Evolutionary conservation across 805 yeast species (phyloP), one percentile per base, ranked within the genome.

Genomic region (Barnettozyma sucrosica): DNA sequence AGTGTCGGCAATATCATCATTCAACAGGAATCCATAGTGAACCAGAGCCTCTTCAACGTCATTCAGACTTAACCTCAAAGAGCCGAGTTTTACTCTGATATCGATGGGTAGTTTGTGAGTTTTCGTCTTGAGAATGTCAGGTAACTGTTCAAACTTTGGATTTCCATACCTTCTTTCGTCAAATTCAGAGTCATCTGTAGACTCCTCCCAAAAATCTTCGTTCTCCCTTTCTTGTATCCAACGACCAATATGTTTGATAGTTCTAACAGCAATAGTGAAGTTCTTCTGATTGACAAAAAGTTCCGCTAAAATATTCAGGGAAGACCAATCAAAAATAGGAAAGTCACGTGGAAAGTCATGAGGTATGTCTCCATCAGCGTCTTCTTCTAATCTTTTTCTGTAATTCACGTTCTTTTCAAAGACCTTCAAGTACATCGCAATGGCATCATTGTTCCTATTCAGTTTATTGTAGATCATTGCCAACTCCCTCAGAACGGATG

Each of bases 321-420:
- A 90, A 0, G 95, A 84, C 95, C 96, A 93, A 43, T 81, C 89
- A 63, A 92, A 93, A 20, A 65, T 64, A 1, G 88, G 70, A 48
- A 75, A 72, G 36, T 57, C 51, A 44, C 47, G 7, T 1, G 88
- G 70, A 48, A 75, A 72, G 36, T 57, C 51, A 44, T 46, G 7
- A 44, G 52, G 53, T 3, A 55, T 51, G 3, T 53, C 58, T 11
- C 53, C 61, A 8, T 51, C 58, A 9, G 63, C 65, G 18, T 62
- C 63, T 5, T 64, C 66, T 1, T 54, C 55, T 18, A 56, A 33
- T 43, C 59, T 52, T n/a, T 49, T 51, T 57, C 82, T 65, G 43
- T 66, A 57, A 14, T 61, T 65, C 32, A 77, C 74, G 60, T 87
- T 86, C 43, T 75, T 74, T 34, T 82, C 83, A 45, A 83, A 73